Percentiles rank a stretch among this genome's conserved stretches.
These are phyloP conservation scores for Ailanthus altissimus DNA, from an alignment of 345 rosid genomes.

Conservation along the genomic window DNA sequence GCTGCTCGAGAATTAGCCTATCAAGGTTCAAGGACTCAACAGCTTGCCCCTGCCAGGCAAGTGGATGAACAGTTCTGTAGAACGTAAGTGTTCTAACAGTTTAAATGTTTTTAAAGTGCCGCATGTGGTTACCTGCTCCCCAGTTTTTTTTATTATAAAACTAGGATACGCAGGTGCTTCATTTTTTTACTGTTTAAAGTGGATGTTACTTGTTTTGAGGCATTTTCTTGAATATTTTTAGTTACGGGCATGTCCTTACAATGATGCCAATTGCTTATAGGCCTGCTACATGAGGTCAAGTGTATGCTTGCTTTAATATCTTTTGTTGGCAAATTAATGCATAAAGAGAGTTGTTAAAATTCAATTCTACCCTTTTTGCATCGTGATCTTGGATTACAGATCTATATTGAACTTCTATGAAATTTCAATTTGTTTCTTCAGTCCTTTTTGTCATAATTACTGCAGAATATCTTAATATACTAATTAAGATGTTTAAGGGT, in stretches of 20 bases:
- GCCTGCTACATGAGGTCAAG: background rate
- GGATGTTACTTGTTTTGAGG: background rate
- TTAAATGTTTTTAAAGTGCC: conserved; percentile 3
- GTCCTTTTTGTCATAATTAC: background rate
- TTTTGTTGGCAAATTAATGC: background rate
- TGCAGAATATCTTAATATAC: background rate
- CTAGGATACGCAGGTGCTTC: background rate
- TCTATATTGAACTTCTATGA: background rate
- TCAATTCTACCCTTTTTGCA: background rate
- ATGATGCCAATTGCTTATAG: background rate
- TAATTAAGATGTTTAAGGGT: background rate
- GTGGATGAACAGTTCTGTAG: conserved; percentile 57
- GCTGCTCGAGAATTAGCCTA: conserved; percentile 38
- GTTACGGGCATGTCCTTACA: background rate
- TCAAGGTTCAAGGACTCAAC: conserved; percentile 53
- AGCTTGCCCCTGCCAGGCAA: conserved; percentile 41
- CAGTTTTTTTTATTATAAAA: background rate
- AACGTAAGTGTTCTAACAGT: conserved; percentile 50
- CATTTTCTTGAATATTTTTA: background rate
- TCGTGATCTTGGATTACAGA: background rate
- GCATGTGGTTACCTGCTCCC: background rate
- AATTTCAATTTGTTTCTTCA: background rate
- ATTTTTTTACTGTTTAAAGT: background rate
- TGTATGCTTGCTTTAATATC: conserved; percentile 1
- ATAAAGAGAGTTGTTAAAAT: background rate